Percentiles rank a stretch among this genome's conserved stretches.
Conservation (phyloP, 2,329 filamentous ascomycete species). For the Biscogniauxia marginata region DNA sequence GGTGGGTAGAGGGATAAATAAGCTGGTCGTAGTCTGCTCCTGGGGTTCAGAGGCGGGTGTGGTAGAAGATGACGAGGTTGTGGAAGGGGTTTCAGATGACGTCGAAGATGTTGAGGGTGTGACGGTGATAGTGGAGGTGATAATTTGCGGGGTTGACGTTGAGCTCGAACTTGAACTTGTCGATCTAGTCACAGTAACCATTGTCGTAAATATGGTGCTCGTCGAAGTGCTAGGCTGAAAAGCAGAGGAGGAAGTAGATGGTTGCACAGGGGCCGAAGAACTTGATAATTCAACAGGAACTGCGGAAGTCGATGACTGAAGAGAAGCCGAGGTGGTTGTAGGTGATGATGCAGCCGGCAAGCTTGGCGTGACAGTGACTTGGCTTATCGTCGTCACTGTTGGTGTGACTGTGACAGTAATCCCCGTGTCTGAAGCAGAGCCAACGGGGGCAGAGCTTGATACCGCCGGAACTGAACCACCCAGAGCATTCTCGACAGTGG, state of each 20-base stretch:
- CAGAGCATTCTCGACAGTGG: slow-evolving; percentile 42
- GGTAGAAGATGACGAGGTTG: slow-evolving; percentile 1
- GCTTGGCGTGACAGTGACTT: slow-evolving; percentile 23
- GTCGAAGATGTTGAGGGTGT: slow-evolving; percentile 7
- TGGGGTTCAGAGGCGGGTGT: not conserved
- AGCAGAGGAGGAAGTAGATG: not conserved
- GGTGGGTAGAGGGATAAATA: not conserved
- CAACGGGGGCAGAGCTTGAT: slow-evolving; percentile 4
- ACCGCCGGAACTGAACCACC: slow-evolving; percentile 27
- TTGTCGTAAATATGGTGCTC: slow-evolving; percentile 15
- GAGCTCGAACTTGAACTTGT: slow-evolving; percentile 7
- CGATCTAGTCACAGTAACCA: slow-evolving; percentile 20
- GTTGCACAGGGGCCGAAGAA: not conserved
- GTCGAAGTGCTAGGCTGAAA: slow-evolving; percentile 7
- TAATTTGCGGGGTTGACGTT: slow-evolving; percentile 11
- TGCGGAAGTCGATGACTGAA: slow-evolving; percentile 2
- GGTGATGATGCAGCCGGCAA: not conserved
- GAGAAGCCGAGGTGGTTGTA: slow-evolving; percentile 3
- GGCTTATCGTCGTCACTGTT: not conserved
- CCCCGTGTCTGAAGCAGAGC: slow-evolving; percentile 8
- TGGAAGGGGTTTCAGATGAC: not conserved
- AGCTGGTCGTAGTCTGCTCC: not conserved
- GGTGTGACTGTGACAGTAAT: slow-evolving; percentile 6
- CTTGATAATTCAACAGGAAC: not conserved
- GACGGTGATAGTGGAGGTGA: slow-evolving; percentile 9